A percentile compares a stretch with the other conserved stretches of the same genome.
Conservation (phyloP, 1,284 basidiomycete species). For the Apiotrichum brassicae region DNA sequence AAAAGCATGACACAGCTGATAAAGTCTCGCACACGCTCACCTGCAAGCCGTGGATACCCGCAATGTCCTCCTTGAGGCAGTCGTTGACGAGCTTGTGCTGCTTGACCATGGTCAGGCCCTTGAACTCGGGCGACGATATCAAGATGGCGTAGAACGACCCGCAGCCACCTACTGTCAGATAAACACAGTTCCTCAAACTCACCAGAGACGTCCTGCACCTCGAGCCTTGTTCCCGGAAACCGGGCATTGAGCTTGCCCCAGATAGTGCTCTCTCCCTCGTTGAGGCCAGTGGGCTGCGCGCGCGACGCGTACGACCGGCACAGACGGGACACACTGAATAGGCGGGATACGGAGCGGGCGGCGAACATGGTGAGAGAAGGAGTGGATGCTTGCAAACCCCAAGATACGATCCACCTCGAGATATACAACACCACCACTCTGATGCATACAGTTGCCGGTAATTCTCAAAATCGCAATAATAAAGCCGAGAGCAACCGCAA, state of each 20-base stretch:
- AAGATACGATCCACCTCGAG: too few species aligned
- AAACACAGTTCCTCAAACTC: constrained; percentile 21
- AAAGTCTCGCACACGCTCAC: too few species aligned
- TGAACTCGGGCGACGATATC: constrained; percentile 77
- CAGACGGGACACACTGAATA: neutral
- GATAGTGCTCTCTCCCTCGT: constrained; percentile 65
- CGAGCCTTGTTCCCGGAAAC: constrained; percentile 68
- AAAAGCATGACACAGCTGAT: neutral
- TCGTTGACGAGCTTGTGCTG: constrained; percentile 90
- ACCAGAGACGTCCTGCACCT: constrained; percentile 88
- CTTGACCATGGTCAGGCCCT: constrained; percentile 79
- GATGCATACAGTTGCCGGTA: too few species aligned
- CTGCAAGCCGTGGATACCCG: constrained; percentile 88
- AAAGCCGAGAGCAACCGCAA: too few species aligned
- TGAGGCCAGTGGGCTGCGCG: constrained; percentile 20
- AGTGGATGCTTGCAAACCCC: too few species aligned
- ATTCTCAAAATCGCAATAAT: too few species aligned
- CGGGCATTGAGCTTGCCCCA: constrained; percentile 62
- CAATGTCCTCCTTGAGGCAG: constrained; percentile 81
- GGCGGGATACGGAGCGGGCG: neutral
- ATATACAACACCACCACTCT: too few species aligned
- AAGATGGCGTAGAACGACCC: constrained; percentile 93
- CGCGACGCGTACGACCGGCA: constrained; percentile 11
- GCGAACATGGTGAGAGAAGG: constrained; percentile 1
- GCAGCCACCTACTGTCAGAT: constrained; percentile 66